These are phyloP conservation scores for Logfia minima DNA, from an alignment of 129 eudicot genomes.

Conservation along the genomic window DNA sequence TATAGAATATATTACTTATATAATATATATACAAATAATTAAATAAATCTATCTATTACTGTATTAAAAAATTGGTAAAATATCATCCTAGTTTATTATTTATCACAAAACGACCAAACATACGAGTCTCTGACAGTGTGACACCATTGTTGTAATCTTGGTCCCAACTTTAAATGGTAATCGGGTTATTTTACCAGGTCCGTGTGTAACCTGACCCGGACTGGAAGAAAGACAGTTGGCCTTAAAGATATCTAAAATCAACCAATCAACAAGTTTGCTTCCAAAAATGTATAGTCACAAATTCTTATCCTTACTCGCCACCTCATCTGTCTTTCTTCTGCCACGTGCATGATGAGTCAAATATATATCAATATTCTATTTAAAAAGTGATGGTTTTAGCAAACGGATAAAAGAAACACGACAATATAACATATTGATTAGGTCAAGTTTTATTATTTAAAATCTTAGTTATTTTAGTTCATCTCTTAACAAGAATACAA, in stretches of 20 bases:
- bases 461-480: not conserved
- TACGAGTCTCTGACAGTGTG: not conserved
- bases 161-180: not conserved
- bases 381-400: not conserved
- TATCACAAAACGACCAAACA: not conserved
- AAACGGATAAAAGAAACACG: not conserved
- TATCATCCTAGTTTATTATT: not conserved
- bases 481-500: not conserved
- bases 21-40: too few species aligned
- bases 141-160: not conserved
- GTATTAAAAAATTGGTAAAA: too few species aligned
- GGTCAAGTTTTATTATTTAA: not conserved
- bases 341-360: conserved; percentile 24
- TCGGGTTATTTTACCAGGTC: not conserved
- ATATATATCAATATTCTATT: not conserved
- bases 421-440: not conserved
- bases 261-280: conserved; percentile 31
- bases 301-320: conserved; percentile 37
- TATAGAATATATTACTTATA: too few species aligned
- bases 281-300: conserved; percentile 10
- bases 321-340: conserved; percentile 25
- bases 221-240: conserved; percentile 9
- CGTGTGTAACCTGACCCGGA: conserved; percentile 9
- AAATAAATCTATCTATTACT: too few species aligned
- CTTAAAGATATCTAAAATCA: not conserved